Evolutionary conservation across 768 basidiomycete genomes (phyloP).

Genomic region (Lactifluus volemus): DNA sequence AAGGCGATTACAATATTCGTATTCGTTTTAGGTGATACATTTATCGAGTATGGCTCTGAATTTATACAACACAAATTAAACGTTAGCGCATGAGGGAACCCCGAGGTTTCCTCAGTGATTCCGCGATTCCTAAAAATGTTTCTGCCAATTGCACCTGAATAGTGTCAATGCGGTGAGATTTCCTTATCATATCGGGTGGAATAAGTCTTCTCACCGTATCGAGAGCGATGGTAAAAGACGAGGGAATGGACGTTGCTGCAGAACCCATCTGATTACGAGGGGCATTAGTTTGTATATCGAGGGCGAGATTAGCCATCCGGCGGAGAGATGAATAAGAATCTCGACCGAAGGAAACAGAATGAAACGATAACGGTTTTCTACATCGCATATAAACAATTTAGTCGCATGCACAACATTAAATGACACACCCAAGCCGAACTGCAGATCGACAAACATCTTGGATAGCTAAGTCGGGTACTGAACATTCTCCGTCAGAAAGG

Average conservation of each 20-base stretch:
- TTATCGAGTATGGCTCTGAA: too few species aligned
- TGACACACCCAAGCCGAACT: constrained; percentile 34
- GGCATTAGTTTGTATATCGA: constrained; percentile 35
- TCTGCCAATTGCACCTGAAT: constrained; percentile 43
- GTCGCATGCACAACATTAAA: not conserved
- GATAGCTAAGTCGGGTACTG: constrained; percentile 29
- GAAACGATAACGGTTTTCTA: constrained; percentile 27
- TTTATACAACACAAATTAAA: too few species aligned
- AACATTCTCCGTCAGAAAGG: constrained; percentile 47
- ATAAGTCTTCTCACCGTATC: too few species aligned
- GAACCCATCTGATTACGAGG: not conserved
- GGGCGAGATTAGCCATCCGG: constrained; percentile 48
- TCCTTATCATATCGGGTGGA: too few species aligned
- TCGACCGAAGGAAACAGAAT: constrained; percentile 40
- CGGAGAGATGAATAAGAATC: constrained; percentile 25
- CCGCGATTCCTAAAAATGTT: constrained; percentile 51
- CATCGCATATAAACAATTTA: too few species aligned
- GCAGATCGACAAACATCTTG: constrained; percentile 36
- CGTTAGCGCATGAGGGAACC: constrained; percentile 35
- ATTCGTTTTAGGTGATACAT: too few species aligned
- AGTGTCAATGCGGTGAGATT: not conserved
- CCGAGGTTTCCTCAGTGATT: constrained; percentile 47
- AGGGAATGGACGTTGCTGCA: too few species aligned
- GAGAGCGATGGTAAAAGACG: too few species aligned
- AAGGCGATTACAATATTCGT: too few species aligned